These are phyloP conservation scores for Crucibulum laeve DNA, from an alignment of 768 basidiomycete genomes.

Conservation along the genomic window DNA sequence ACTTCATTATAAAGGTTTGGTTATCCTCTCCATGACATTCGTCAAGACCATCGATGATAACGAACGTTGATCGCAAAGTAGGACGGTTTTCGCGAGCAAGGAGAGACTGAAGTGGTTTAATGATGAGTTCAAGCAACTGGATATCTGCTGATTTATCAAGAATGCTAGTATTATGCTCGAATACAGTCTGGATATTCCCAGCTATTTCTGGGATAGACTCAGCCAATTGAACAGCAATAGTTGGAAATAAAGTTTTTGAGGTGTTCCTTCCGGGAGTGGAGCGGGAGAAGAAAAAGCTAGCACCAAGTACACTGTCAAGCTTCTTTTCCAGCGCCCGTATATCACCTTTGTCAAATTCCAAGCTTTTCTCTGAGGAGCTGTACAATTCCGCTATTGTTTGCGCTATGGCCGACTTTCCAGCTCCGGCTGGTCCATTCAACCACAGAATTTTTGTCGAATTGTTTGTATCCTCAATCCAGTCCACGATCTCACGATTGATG, in stretches of 20 bases:
- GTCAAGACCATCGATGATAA: no score
- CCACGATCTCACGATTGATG: not conserved
- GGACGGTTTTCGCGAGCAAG: no score
- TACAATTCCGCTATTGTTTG: no score
- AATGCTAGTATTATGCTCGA: not conserved
- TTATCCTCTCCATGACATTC: no score
- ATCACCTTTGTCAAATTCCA: no score
- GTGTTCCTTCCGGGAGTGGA: not conserved
- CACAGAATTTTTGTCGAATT: no score
- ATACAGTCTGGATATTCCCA: not conserved
- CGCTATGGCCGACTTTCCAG: no score
- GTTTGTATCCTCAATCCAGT: not conserved
- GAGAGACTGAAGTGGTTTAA: not conserved
- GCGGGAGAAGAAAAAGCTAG: no score
- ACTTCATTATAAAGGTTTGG: no score
- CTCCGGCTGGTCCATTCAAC: no score
- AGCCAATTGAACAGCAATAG: not conserved
- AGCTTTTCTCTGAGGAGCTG: no score
- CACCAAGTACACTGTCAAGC: not conserved
- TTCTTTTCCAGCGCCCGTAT: not conserved
- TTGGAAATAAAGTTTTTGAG: not conserved
- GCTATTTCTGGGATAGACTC: not conserved
- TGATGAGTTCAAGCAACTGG: not conserved
- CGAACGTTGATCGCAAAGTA: no score
- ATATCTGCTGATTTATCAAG: not conserved